phyloP scores from a whole-genome alignment of 2,329 filamentous ascomycete species.

The Plectosphaerella plurivora region DNA sequence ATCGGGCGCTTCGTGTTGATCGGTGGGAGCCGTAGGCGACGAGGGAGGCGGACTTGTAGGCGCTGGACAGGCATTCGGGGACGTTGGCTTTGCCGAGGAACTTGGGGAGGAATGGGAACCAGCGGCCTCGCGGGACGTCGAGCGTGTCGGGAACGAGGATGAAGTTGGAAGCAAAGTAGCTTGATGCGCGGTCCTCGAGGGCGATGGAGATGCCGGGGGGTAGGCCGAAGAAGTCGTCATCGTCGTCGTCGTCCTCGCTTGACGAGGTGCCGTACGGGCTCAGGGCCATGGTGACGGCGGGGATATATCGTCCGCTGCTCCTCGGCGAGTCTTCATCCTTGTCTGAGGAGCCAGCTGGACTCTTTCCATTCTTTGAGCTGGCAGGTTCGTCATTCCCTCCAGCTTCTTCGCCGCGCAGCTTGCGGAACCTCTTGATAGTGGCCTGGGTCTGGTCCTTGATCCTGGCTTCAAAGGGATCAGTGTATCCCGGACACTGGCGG shows the following conservation, averaged over 20 bases:
- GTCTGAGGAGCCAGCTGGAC: not conserved
- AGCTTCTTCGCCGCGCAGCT: slow-evolving; percentile 7
- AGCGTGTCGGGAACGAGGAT: slow-evolving; percentile 8
- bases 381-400: not conserved
- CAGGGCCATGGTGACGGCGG: not conserved
- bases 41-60: slow-evolving; percentile 12
- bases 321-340: not conserved
- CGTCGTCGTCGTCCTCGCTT: slow-evolving; percentile 4
- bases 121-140: slow-evolving; percentile 5
- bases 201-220: slow-evolving; percentile 6
- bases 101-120: slow-evolving; percentile 10
- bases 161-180: slow-evolving; percentile 12
- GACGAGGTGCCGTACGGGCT: not conserved
- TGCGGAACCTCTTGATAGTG: slow-evolving; percentile 15
- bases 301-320: not conserved
- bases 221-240: slow-evolving; percentile 7
- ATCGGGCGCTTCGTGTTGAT: slow-evolving; percentile 1
- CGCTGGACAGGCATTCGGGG: slow-evolving; percentile 10
- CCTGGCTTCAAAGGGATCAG: slow-evolving; percentile 18
- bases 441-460: slow-evolving; percentile 18
- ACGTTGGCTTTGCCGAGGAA: slow-evolving; percentile 9
- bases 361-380: not conserved
- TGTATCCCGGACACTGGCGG: slow-evolving; percentile 18
- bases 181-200: slow-evolving; percentile 10
- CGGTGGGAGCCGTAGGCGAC: slow-evolving; percentile 9